Evolutionary conservation across 306 rosid species (phyloP).

Genomic region (Castanospermum australe): DNA sequence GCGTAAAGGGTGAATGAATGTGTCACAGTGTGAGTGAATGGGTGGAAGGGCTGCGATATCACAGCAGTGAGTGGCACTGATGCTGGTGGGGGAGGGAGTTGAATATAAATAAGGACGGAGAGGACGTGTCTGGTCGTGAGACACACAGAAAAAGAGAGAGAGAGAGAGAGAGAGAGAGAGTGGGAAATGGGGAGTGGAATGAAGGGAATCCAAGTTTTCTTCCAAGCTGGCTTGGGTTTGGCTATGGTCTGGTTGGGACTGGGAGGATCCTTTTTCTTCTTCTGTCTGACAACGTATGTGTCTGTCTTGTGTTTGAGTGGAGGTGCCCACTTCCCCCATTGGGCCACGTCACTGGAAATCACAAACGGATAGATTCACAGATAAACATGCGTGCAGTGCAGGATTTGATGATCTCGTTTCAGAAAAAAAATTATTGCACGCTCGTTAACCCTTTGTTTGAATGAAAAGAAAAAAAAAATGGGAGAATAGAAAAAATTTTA

Average conservation of each 20-base stretch:
- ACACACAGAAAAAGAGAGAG: not conserved
- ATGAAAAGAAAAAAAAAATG: too few species aligned
- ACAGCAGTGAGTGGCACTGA: conserved; percentile 26
- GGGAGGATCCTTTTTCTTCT: not conserved
- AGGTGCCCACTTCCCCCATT: not conserved
- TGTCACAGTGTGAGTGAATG: not conserved
- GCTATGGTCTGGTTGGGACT: not conserved
- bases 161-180: not conserved
- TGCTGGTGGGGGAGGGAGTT: not conserved
- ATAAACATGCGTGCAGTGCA: not conserved
- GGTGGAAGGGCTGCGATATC: not conserved
- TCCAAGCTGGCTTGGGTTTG: not conserved
- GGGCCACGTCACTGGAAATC: conserved; percentile 66
- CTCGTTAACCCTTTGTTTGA: too few species aligned
- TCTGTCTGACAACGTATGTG: not conserved
- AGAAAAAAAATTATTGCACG: too few species aligned
- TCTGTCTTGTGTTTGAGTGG: not conserved
- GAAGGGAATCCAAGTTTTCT: not conserved
- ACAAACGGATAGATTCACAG: conserved; percentile 38
- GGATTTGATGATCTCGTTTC: too few species aligned
- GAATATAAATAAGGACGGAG: conserved; percentile 14
- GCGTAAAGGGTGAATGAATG: not conserved
- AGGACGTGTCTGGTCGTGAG: not conserved
- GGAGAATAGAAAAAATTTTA: too few species aligned
- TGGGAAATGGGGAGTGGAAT: not conserved